These are phyloP conservation scores for Candida chauliodis DNA, from an alignment of 805 yeast species.

Conservation along the genomic window DNA sequence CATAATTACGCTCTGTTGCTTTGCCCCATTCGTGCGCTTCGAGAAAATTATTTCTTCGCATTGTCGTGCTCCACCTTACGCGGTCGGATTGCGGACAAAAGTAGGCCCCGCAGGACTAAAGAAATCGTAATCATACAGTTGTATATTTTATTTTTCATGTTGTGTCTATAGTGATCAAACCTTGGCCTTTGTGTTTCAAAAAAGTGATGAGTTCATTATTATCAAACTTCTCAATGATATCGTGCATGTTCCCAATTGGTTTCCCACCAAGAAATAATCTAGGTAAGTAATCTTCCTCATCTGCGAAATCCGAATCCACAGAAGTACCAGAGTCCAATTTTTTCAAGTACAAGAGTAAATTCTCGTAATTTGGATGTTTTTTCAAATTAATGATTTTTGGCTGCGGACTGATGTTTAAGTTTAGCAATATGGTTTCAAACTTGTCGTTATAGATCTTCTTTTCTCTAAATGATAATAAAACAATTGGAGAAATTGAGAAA, in stretches of 20 bases:
- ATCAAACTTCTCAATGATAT: conserved; percentile 18
- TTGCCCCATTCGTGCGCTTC: no score
- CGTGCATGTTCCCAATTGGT: conserved; percentile 27
- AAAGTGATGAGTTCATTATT: conserved; percentile 19
- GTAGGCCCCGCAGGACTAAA: no score
- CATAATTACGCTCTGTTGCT: no score
- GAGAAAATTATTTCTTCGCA: no score
- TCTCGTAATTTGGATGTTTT: conserved; percentile 28
- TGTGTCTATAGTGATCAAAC: conserved; percentile 20
- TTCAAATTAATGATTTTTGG: conserved; percentile 27
- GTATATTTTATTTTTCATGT: no score
- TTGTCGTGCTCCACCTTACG: no score
- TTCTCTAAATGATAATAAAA: conserved; percentile 23
- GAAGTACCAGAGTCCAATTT: conserved; percentile 9
- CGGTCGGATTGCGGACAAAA: no score
- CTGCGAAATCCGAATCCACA: conserved; percentile 9
- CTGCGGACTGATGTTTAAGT: conserved; percentile 29
- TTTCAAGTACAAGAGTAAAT: conserved; percentile 23
- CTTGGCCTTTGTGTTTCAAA: conserved; percentile 25
- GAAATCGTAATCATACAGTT: no score
- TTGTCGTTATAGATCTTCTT: conserved; percentile 9
- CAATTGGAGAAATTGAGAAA: conserved; percentile 27
- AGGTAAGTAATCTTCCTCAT: conserved; percentile 21
- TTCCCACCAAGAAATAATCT: conserved; percentile 31
- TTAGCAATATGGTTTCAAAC: conserved; percentile 17